phyloP scores from a whole-genome alignment of 2,329 filamentous ascomycete genomes.

The Escovopsis sp. region DNA sequence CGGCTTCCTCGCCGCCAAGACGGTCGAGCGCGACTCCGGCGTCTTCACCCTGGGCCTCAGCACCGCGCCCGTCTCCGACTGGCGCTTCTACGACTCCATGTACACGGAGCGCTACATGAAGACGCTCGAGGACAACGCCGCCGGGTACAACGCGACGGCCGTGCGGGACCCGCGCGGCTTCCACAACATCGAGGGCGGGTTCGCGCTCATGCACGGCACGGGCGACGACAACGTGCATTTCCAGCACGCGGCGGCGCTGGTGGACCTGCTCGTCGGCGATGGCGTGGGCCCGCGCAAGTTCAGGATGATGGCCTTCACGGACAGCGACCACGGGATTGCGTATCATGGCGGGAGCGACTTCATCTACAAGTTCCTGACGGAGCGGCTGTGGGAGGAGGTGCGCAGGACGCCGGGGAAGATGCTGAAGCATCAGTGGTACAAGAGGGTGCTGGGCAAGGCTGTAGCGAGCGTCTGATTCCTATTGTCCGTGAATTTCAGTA shows the following conservation, averaged over 20 bases:
- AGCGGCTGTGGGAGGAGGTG: conserved; percentile 46
- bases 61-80: conserved; percentile 51
- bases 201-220: conserved; percentile 49
- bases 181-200: conserved; percentile 42
- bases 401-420: conserved; percentile 27
- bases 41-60: conserved; percentile 48
- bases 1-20: conserved; percentile 51
- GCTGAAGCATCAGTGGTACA: conserved; percentile 20
- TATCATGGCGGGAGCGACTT: conserved; percentile 41
- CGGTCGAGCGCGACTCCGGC: conserved; percentile 44
- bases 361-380: conserved; percentile 47
- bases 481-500: too few relatives aligned
- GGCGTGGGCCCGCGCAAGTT: conserved; percentile 46
- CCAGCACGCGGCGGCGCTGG: conserved; percentile 46
- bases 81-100: conserved; percentile 56
- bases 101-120: conserved; percentile 65
- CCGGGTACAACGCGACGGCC: conserved; percentile 44
- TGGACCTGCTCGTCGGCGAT: conserved; percentile 43
- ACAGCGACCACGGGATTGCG: conserved; percentile 45
- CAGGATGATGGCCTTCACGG: conserved; percentile 49
- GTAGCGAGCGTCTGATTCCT: too few relatives aligned
- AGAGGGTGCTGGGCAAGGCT: neutral
- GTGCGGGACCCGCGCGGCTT: conserved; percentile 45
- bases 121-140: conserved; percentile 36
- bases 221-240: conserved; percentile 62